Conservation (phyloP, 345 rosid species). For the Syzygium oleosum region DNA sequence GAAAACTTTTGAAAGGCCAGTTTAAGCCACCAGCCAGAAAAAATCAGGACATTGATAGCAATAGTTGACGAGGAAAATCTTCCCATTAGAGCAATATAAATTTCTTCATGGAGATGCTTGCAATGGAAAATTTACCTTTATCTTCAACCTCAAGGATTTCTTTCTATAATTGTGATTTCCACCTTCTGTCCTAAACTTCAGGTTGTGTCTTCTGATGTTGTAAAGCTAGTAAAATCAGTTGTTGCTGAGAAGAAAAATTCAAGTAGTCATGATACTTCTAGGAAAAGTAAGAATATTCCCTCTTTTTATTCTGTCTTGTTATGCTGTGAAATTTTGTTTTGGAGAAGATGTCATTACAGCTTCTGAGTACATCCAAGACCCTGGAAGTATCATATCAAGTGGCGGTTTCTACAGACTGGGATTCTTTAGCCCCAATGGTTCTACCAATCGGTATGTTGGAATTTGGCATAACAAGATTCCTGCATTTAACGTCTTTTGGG, state of each 20-base stretch:
- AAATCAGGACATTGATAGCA: not conserved
- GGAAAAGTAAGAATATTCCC: not conserved
- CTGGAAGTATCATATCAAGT: slow-evolving; percentile 22
- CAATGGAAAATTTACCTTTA: not conserved
- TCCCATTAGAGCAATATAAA: not conserved
- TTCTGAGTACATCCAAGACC: slow-evolving; percentile 24
- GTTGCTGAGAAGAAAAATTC: not conserved
- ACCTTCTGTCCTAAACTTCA: not conserved
- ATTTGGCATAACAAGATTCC: slow-evolving; percentile 34
- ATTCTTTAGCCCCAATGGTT: slow-evolving; percentile 43
- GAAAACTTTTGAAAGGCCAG: not conserved
- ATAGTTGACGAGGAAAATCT: not conserved
- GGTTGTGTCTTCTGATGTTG: not conserved
- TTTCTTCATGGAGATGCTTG: not conserved
- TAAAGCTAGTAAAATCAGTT: not conserved
- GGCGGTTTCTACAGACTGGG: slow-evolving; percentile 30
- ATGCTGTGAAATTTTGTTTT: not conserved
- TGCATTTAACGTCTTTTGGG: slow-evolving; percentile 30
- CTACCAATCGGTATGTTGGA: slow-evolving; percentile 36
- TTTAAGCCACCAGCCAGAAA: not conserved
- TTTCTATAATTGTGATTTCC: not conserved
- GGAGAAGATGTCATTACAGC: slow-evolving; percentile 22
- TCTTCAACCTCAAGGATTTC: not conserved
- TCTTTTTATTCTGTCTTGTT: not conserved
- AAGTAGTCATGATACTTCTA: not conserved